Conservation (phyloP, 805 yeast genomes). For the Alloascoidea africana region DNA sequence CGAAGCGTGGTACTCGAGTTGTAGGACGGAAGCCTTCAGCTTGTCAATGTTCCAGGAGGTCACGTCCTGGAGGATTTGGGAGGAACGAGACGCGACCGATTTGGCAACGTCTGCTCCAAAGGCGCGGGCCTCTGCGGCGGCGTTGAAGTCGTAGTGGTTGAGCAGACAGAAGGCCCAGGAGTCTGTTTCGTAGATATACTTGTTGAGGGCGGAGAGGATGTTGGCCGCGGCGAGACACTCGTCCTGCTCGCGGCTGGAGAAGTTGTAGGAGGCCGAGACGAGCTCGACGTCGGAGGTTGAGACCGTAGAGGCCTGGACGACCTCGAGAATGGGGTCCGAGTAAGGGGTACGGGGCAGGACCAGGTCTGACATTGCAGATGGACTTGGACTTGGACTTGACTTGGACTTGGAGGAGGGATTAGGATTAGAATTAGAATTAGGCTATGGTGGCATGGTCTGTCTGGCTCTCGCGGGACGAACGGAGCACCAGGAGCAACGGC, state of each 20-base stretch:
- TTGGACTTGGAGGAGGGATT: no score
- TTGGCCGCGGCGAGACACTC: slow-evolving; percentile 11
- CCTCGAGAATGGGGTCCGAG: slow-evolving; percentile 9
- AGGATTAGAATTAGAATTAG: no score
- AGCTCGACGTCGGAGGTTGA: slow-evolving; percentile 7
- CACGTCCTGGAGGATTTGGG: slow-evolving; percentile 10
- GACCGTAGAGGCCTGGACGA: slow-evolving; percentile 5
- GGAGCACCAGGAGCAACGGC: no score
- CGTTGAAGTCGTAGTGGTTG: slow-evolving; percentile 12
- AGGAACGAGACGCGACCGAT: slow-evolving; percentile 11
- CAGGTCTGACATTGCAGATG: background rate
- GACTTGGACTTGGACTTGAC: no score
- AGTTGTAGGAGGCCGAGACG: slow-evolving; percentile 6
- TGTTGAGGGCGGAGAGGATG: slow-evolving; percentile 10
- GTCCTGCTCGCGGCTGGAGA: slow-evolving; percentile 7
- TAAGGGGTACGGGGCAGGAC: background rate
- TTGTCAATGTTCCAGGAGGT: slow-evolving; percentile 13
- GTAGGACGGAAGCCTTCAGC: slow-evolving; percentile 13
- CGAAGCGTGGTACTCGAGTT: slow-evolving; percentile 8
- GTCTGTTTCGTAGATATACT: slow-evolving; percentile 13
- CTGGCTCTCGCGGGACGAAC: no score
- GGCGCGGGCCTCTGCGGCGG: slow-evolving; percentile 7
- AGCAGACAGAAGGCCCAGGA: slow-evolving; percentile 15
- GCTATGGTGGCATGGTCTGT: no score
- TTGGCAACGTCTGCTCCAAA: slow-evolving; percentile 14